These are phyloP conservation scores for Zymoseptoria ardabiliae DNA, from an alignment of 2,329 filamentous ascomycete genomes.

Conservation along the genomic window DNA sequence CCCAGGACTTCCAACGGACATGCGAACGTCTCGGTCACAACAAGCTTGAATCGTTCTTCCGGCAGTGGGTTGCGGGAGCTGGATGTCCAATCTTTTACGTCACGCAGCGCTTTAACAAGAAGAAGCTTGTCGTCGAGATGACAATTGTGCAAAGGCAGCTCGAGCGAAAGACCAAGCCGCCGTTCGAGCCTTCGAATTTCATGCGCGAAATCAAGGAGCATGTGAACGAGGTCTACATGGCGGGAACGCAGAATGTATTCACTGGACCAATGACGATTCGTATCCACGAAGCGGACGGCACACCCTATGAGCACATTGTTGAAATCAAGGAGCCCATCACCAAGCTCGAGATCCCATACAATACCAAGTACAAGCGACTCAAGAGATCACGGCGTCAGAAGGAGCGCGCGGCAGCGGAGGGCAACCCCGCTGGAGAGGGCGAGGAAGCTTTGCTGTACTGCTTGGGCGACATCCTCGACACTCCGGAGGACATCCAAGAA, in stretches of 20 bases:
- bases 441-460: slow-evolving; percentile 85
- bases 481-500: slow-evolving; percentile 68
- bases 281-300: slow-evolving; percentile 96
- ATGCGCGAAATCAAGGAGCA: slow-evolving; percentile 78
- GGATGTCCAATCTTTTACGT: slow-evolving; percentile 86
- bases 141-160: slow-evolving; percentile 70
- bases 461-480: slow-evolving; percentile 81
- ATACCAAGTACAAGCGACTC: slow-evolving; percentile 96
- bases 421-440: slow-evolving; percentile 49
- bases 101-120: slow-evolving; percentile 92
- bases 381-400: slow-evolving; percentile 81
- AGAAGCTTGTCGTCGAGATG: slow-evolving; percentile 90
- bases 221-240: slow-evolving; percentile 61
- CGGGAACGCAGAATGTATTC: slow-evolving; percentile 58
- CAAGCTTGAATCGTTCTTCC: slow-evolving; percentile 83
- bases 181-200: slow-evolving; percentile 67
- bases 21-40: slow-evolving; percentile 86
- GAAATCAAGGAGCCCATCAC: slow-evolving; percentile 83
- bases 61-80: slow-evolving; percentile 82
- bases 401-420: slow-evolving; percentile 61
- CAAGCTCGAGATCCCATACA: slow-evolving; percentile 92
- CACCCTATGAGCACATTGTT: slow-evolving; percentile 95
- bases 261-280: slow-evolving; percentile 95
- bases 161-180: slow-evolving; percentile 47
- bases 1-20: slow-evolving; percentile 68